These are phyloP conservation scores for Candida sp. DNA, from an alignment of 1,139 yeast species.

Conservation along the genomic window DNA sequence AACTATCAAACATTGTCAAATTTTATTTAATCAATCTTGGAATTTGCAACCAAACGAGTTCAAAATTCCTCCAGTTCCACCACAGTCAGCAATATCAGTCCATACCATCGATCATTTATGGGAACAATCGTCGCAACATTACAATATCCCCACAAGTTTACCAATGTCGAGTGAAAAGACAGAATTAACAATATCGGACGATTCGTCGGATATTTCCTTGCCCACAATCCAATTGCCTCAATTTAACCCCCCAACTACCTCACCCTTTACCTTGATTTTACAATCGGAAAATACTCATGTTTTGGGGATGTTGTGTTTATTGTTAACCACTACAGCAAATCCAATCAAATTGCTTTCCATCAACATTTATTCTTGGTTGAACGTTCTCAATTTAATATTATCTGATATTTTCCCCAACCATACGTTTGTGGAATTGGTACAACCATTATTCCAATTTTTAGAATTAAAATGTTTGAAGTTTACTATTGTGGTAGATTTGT, in stretches of 20 bases:
- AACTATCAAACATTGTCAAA: slow-evolving; percentile 14
- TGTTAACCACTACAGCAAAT: slow-evolving; percentile 19
- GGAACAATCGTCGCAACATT: background rate
- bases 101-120: background rate
- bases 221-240: background rate
- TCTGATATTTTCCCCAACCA: slow-evolving; percentile 31
- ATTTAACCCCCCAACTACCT: background rate
- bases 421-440: slow-evolving; percentile 25
- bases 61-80: background rate
- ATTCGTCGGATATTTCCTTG: background rate
- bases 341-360: slow-evolving; percentile 40
- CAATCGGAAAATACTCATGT: slow-evolving; percentile 47
- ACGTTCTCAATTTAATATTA: slow-evolving; percentile 32
- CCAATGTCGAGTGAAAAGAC: background rate
- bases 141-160: background rate
- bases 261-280: slow-evolving; percentile 29
- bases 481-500: slow-evolving; percentile 39
- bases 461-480: slow-evolving; percentile 32
- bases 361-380: slow-evolving; percentile 43
- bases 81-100: background rate
- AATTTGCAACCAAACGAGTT: background rate
- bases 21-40: background rate
- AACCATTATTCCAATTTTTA: slow-evolving; percentile 29
- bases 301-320: slow-evolving; percentile 31
- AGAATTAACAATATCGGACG: background rate